Percentiles rank a stretch among this genome's conserved stretches.
phyloP scores from a whole-genome alignment of 169 alveolate species.

The Nephromyces sp. region DNA sequence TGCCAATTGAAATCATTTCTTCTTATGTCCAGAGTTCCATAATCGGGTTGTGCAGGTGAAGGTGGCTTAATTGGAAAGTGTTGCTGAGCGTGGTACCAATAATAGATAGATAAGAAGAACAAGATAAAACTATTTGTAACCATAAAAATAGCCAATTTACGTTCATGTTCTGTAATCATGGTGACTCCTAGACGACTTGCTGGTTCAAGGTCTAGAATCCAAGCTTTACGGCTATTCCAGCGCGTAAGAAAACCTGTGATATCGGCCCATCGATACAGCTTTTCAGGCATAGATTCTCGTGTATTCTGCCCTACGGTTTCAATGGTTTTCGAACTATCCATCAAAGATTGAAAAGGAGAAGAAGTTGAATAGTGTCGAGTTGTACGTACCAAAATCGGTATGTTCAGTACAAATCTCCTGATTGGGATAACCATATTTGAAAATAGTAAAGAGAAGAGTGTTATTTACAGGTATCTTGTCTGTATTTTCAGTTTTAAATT shows the following conservation, averaged over 20 bases:
- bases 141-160: conserved; percentile 43
- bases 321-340: no score
- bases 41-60: conserved; percentile 41
- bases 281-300: conserved; percentile 41
- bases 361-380: no score
- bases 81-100: conserved; percentile 33
- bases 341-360: no score
- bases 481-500: no score
- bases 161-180: conserved; percentile 45
- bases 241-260: conserved; percentile 50
- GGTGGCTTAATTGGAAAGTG: conserved; percentile 52
- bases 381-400: no score
- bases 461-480: no score
- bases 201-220: conserved; percentile 47
- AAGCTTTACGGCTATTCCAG: conserved; percentile 42
- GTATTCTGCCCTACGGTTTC: no score
- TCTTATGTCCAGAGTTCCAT: conserved; percentile 41
- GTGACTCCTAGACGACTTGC: conserved; percentile 34
- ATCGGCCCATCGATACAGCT: conserved; percentile 48
- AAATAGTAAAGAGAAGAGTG: no score
- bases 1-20: conserved; percentile 70
- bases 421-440: no score
- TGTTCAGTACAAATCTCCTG: no score
- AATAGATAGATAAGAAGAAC: conserved; percentile 25
- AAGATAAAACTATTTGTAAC: conserved; percentile 35